Evolutionary conservation across 495 filamentous ascomycete genomes (phyloP), one percentile per base, ranked within the genome.

Genomic region (Podospora sp.): DNA sequence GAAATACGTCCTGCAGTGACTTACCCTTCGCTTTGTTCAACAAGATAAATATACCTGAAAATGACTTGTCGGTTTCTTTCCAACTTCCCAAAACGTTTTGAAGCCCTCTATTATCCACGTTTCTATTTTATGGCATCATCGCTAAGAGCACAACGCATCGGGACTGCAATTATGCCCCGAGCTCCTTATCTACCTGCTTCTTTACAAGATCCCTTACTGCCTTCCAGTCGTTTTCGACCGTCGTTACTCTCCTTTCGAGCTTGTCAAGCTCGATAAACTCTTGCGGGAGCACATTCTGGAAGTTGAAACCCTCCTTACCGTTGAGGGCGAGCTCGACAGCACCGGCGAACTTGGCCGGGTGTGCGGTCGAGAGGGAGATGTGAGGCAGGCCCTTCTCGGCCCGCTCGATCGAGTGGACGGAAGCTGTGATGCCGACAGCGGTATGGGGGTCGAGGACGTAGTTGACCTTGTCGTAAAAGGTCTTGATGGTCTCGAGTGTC

Each of bases 391-490:
- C 69, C 9, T 53, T 26, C 3, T 59, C 68, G 16, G 79, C 77
- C n/a, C 84, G 81, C 40, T 83, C 70, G 46, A 91, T 82, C 6
- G 90, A 90, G 46, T 92, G 82, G 33, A 84, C 68, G 0, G 93
- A 82, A 20, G 91, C 93, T 27, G 87, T 79, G 26, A 97, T 84
- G 57, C 93, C 95, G 51, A 97, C 89, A 0, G 95, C 93, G 4
- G 91, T 88, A 83, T 97, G 95, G 8, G 94, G 94, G 72, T 99
- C 95, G 1, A 97, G 87, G 40, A 97, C 84, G 78, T 98, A 98
- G 50, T 82, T 81, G 20, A 83, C 77, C 26, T 85, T 76, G 59
- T 75, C 73, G 82, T 93, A 96, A 69, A 85, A 84, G 2, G 75
- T 69, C 62, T 83, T 85, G 77, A 97, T 97, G 9, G 88, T 91